Evolutionary conservation across 1,284 basidiomycete genomes (phyloP).

Genomic region (Tremellales sp.): DNA sequence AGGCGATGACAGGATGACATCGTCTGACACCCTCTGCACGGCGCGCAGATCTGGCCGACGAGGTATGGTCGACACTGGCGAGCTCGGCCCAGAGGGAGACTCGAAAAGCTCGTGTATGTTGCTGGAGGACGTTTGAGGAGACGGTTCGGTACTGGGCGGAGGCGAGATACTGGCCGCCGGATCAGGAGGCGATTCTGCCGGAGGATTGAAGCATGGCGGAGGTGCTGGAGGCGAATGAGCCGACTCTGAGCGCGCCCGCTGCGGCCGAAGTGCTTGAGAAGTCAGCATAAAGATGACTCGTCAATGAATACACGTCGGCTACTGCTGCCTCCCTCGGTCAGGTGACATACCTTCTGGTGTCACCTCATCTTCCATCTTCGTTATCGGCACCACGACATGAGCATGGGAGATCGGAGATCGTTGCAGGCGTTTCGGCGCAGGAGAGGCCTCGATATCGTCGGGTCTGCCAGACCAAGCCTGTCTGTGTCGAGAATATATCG

Average conservation of each 20-base stretch:
- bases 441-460: too few species aligned
- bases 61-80: not conserved
- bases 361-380: not conserved
- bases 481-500: too few species aligned
- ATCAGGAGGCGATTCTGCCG: conserved; percentile 22
- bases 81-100: not conserved
- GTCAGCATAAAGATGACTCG: not conserved
- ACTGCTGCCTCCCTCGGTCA: too few species aligned
- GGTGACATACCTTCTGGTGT: not conserved
- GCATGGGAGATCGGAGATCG: not conserved
- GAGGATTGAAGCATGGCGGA: conserved; percentile 39
- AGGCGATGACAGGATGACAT: conserved; percentile 17
- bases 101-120: not conserved
- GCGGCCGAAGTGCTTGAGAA: not conserved
- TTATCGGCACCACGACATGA: not conserved
- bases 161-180: conserved; percentile 19
- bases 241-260: not conserved
- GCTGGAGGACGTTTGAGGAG: conserved; percentile 4
- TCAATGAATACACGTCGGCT: not conserved
- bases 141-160: conserved; percentile 5
- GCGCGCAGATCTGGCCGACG: conserved; percentile 23
- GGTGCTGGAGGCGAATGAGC: conserved; percentile 24
- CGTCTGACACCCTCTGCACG: conserved; percentile 30
- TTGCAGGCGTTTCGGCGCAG: too few species aligned
- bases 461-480: too few species aligned